Conservation (phyloP, 306 rosid genomes). For the Medicago truncatula region DNA sequence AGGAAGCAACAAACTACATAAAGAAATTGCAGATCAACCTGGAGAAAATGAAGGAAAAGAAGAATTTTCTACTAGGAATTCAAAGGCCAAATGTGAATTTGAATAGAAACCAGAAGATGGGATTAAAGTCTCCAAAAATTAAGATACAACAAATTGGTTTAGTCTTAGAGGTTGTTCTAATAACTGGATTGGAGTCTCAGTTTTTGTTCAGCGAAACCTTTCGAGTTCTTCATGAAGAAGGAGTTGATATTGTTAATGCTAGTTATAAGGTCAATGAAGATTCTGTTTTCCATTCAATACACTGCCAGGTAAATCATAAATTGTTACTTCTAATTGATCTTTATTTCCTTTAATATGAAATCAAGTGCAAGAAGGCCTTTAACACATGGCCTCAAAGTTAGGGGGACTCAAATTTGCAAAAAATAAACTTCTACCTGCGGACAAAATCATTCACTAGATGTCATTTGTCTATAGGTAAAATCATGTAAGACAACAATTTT, state of each 20-base stretch:
- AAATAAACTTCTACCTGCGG: too few species aligned
- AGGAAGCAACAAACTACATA: conserved; percentile 69
- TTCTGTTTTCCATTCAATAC: conserved; percentile 61
- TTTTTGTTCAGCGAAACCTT: conserved; percentile 60
- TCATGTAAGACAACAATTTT: too few species aligned
- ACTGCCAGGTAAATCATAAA: conserved; percentile 52
- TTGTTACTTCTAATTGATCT: background rate
- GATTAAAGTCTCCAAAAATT: conserved; percentile 51
- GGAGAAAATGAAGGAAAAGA: conserved; percentile 76
- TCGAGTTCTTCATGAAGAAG: conserved; percentile 65
- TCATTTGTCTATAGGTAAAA: too few species aligned
- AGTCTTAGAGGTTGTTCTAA: conserved; percentile 56
- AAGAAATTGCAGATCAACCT: conserved; percentile 61
- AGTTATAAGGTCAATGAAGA: conserved; percentile 54
- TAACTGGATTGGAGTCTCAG: conserved; percentile 60
- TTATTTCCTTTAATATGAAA: background rate
- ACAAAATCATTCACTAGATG: too few species aligned
- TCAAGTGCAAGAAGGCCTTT: too few species aligned
- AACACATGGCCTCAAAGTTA: too few species aligned
- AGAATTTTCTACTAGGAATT: conserved; percentile 46
- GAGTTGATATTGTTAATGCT: conserved; percentile 67
- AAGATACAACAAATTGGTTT: conserved; percentile 64
- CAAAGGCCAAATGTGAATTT: conserved; percentile 18
- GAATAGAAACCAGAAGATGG: background rate
- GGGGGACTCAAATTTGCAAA: too few species aligned